Evolutionary conservation across 306 rosid genomes (phyloP).

Genomic region (Vigna unguiculata): DNA sequence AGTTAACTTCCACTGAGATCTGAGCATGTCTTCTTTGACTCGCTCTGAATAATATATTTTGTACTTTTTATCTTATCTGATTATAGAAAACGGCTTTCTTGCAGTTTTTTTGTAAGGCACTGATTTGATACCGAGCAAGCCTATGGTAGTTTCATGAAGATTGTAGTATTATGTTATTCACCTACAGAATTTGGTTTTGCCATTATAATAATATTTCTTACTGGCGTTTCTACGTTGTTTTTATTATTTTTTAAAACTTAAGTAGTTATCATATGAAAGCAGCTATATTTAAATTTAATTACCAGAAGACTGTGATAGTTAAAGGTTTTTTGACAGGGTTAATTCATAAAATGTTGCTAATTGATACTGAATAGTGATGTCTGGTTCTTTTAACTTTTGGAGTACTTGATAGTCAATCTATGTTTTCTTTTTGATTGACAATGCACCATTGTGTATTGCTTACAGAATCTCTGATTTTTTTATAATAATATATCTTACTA

Average conservation of each 20-base stretch:
- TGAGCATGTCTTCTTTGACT: not conserved
- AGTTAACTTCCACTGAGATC: not conserved
- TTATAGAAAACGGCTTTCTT: not conserved
- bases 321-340: not conserved
- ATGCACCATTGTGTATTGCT: not conserved
- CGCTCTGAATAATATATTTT: not conserved
- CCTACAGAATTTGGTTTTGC: not conserved
- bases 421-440: slow-evolving; percentile 6
- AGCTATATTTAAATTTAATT: not conserved
- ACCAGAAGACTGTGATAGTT: not conserved
- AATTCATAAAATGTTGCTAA: slow-evolving; percentile 21
- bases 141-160: not conserved
- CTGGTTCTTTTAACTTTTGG: not conserved
- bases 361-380: not conserved
- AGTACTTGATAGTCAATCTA: slow-evolving; percentile 5
- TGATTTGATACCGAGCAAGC: not conserved
- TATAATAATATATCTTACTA: not conserved
- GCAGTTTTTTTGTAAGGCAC: not conserved
- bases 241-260: too few relatives aligned
- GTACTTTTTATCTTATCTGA: not conserved
- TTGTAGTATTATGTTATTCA: not conserved
- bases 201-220: not conserved
- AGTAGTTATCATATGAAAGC: not conserved
- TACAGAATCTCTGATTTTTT: slow-evolving; percentile 35
- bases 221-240: not conserved